Evolutionary conservation across 1,284 basidiomycete species (phyloP).

Genomic region (Boletus sp.): DNA sequence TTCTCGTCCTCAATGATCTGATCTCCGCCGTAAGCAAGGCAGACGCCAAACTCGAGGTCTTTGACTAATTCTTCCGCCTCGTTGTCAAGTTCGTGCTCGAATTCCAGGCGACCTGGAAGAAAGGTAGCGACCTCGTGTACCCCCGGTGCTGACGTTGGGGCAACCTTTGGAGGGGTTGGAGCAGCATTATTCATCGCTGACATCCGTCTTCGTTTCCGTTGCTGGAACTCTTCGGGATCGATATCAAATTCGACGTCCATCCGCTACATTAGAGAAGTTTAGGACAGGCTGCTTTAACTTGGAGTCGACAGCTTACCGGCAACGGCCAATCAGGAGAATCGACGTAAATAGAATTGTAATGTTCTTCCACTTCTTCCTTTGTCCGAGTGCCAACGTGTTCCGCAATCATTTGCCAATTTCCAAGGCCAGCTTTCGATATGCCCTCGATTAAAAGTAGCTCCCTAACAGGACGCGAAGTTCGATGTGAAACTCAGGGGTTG

Average conservation of each 20-base stretch:
- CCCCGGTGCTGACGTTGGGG: conserved; percentile 89
- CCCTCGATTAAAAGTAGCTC: conserved; percentile 92
- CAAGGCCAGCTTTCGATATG: conserved; percentile 84
- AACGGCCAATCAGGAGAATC: conserved; percentile 74
- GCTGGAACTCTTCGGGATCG: conserved; percentile 80
- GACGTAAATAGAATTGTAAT: conserved; percentile 85
- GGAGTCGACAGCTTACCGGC: conserved; percentile 50
- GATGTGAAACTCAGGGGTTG: background rate
- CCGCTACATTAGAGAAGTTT: conserved; percentile 20
- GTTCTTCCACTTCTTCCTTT: conserved; percentile 90
- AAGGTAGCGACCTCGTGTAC: conserved; percentile 93
- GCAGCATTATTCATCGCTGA: conserved; percentile 55
- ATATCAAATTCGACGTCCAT: conserved; percentile 72
- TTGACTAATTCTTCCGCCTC: conserved; percentile 95
- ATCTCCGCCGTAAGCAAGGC: conserved; percentile 83
- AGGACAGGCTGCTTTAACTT: background rate
- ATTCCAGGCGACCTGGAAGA: conserved; percentile 95
- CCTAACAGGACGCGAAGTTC: conserved; percentile 38
- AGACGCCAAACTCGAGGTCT: conserved; percentile 92
- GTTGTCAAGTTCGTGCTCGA: conserved; percentile 95
- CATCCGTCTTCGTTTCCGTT: conserved; percentile 82
- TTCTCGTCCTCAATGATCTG: conserved; percentile 72
- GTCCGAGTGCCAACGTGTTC: conserved; percentile 94
- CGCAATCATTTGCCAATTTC: conserved; percentile 97
- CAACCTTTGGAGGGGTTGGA: conserved; percentile 59